A percentile compares a stretch with the other conserved stretches of the same genome.
Conservation (phyloP, 257 asterid genomes). For the Primulina eburnea region DNA sequence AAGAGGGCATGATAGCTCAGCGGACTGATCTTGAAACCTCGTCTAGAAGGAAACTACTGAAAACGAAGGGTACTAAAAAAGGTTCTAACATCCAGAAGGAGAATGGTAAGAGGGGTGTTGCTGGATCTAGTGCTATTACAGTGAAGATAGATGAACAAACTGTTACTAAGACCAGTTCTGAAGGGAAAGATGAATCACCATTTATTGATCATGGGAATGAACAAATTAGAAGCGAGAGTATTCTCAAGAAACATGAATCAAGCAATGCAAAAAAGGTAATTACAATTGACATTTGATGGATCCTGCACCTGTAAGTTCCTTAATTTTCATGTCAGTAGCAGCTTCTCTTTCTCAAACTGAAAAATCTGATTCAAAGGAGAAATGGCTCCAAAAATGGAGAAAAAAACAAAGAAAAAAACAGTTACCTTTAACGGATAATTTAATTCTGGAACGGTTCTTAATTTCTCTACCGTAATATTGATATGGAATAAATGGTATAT, state of each 20-base stretch:
- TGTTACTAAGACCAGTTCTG: slow-evolving; percentile 16
- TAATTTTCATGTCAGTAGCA: neutral
- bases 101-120: neutral
- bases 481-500: too few species aligned
- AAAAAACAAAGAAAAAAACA: too few species aligned
- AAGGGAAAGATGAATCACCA: slow-evolving; percentile 15
- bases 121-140: neutral
- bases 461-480: neutral
- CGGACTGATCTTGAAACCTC: slow-evolving; percentile 26
- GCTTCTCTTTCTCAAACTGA: neutral
- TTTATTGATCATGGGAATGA: slow-evolving; percentile 3
- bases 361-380: neutral
- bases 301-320: slow-evolving; percentile 10
- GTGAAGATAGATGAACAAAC: slow-evolving; percentile 22
- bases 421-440: too few species aligned
- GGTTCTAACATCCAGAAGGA: neutral
- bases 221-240: slow-evolving; percentile 4
- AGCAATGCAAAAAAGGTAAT: slow-evolving; percentile 21
- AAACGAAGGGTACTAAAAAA: slow-evolving; percentile 26
- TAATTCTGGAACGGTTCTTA: neutral
- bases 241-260: neutral
- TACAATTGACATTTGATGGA: slow-evolving; percentile 4
- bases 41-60: slow-evolving; percentile 20
- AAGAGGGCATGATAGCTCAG: slow-evolving; percentile 23
- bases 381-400: too few species aligned